phyloP scores from a whole-genome alignment of 805 yeast species.

The Barnettozyma vustinii region DNA sequence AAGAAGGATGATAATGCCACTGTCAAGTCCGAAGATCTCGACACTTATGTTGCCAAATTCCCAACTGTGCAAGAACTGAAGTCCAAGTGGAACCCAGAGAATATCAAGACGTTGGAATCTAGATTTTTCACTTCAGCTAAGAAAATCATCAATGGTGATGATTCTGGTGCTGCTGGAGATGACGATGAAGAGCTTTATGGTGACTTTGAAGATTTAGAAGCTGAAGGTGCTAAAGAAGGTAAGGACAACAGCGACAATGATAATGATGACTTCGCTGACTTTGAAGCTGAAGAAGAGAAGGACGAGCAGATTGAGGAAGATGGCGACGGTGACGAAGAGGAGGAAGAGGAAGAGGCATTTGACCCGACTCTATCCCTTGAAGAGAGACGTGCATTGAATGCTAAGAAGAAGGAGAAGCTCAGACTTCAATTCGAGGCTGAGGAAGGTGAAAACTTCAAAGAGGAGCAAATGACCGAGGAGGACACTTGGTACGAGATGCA shows the following conservation, averaged over 20 bases:
- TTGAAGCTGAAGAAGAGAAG: constrained; percentile 44
- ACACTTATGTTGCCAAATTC: constrained; percentile 32
- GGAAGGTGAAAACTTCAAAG: constrained; percentile 66
- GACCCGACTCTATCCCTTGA: constrained; percentile 48
- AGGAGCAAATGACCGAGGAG: constrained; percentile 77
- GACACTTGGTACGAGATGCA: constrained; percentile 98
- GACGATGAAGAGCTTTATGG: constrained; percentile 49
- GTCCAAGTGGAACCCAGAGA: constrained; percentile 41
- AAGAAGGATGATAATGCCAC: constrained; percentile 33
- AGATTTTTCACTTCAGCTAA: constrained; percentile 54
- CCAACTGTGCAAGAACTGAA: constrained; percentile 39
- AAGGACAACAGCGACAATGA: constrained; percentile 22
- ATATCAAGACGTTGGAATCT: constrained; percentile 36
- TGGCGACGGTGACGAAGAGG: constrained; percentile 35
- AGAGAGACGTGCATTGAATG: constrained; percentile 73
- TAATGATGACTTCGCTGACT: constrained; percentile 48
- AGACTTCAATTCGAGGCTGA: constrained; percentile 87
- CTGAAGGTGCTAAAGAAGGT: constrained; percentile 23
- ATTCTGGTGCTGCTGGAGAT: constrained; percentile 31
- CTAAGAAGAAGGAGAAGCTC: constrained; percentile 83
- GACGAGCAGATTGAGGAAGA: constrained; percentile 40
- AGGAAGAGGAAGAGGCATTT: constrained; percentile 31
- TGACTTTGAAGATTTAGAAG: constrained; percentile 51
- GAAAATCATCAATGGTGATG: constrained; percentile 29
- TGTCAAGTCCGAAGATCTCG: constrained; percentile 30